Base-by-base conservation (phyloP, 2,329 filamentous ascomycete species). In the Aureobasidium namibiae region DNA sequence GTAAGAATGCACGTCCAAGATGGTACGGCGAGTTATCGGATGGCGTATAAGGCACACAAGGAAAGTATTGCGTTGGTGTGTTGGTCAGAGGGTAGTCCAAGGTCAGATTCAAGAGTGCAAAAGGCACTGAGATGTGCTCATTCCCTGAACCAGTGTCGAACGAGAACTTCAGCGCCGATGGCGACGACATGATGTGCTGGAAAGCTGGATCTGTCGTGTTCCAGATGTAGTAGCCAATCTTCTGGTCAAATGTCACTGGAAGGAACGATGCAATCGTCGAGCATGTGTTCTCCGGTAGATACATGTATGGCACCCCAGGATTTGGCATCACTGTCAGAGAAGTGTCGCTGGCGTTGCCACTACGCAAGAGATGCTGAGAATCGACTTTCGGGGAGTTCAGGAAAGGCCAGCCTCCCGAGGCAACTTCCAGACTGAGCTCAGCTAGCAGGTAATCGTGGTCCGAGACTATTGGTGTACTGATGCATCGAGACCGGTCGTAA, bases 91-190 rank as follows among this genome's bases (percentile, higher is more conserved):
- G 54, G 8, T 48, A 48, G 5, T 48, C 54, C n/a, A 57, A 23
- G 8, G 54, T 57, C n/a, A 57, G 11, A 16, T 57, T 57, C 21
- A 57, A n/a, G 4, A 57, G 42, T 9, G 54, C 54, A 14, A 57
- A 57, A 29, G 54, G 54, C 3, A 57, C 42, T 3, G 38, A 46
- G 13, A 57, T 57, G 13, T 42, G n/a, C 10, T 23, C 23, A 5
- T 33, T 13, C 3, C 26, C 38, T 2, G 29, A 18, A 26, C 16
- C 24, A 2, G 54, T 38, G 6, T 6, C 16, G 16, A 57, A 57
- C 1, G 54, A 34, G 16, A 57, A 48, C 5, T 29, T 38, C 16
- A 57, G 6, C 10, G 38, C 38, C 11, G 41, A 48, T n/a, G 31
- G 54, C n/a, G 54, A 57, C 8, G 41, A 21, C 3, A 48, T 38